Evolutionary conservation across 2,329 filamentous ascomycete genomes (phyloP).

Genomic region (Apiospora arundinis): DNA sequence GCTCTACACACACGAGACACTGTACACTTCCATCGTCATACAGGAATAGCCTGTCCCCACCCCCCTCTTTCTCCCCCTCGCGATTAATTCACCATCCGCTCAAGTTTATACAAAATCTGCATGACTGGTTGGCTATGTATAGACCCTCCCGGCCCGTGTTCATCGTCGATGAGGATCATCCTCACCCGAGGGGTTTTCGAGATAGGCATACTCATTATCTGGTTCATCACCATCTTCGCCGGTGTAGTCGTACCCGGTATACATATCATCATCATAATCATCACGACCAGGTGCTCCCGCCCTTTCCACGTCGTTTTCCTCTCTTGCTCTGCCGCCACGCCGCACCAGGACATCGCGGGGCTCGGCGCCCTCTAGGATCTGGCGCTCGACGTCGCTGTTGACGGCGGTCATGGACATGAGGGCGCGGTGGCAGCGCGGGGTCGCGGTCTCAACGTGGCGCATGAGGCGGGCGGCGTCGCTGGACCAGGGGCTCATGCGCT

Average conservation of each 20-base stretch:
- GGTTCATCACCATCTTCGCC: neutral
- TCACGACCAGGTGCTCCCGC: neutral
- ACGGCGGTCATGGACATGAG: slow-evolving; percentile 40
- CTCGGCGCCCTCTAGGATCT: slow-evolving; percentile 33
- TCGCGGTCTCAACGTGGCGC: slow-evolving; percentile 45
- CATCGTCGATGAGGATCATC: neutral
- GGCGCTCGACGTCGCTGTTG: slow-evolving; percentile 34
- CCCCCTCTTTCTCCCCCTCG: neutral
- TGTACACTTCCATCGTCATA: slow-evolving; percentile 6
- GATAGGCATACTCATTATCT: neutral
- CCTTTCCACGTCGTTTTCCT: neutral
- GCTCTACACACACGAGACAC: neutral
- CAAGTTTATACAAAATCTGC: neutral
- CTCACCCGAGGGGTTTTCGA: neutral
- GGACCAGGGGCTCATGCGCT: slow-evolving; percentile 57
- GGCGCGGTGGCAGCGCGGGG: slow-evolving; percentile 38
- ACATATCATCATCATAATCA: neutral
- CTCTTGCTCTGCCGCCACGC: no score
- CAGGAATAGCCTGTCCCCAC: no score
- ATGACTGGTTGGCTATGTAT: neutral
- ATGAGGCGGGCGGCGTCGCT: slow-evolving; percentile 48
- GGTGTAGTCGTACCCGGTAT: neutral
- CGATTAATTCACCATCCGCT: neutral
- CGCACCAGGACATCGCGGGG: slow-evolving; percentile 21
- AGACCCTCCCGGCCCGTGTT: neutral